A percentile compares a stretch with the other conserved stretches of the same genome.
Conservation (phyloP, 108 stramenopile genomes). For the Schizochytrium sp. region DNA sequence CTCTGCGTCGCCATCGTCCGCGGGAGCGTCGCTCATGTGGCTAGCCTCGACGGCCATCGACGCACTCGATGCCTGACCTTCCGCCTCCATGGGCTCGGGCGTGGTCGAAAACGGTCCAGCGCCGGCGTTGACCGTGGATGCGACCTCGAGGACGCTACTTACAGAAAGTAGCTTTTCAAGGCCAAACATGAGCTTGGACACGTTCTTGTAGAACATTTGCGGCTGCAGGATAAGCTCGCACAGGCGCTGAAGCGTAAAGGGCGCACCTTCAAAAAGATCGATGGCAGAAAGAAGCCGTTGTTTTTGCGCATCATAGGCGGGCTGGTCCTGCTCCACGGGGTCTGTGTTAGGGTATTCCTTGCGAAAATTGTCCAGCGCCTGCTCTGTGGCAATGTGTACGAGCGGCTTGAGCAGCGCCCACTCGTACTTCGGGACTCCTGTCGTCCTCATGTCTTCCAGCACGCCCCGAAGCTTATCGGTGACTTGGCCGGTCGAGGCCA, state of each 20-base stretch:
- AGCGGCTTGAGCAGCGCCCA: not conserved
- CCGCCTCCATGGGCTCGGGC: not conserved
- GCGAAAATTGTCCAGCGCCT: not conserved
- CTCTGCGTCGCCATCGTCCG: not conserved
- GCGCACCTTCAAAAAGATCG: not conserved
- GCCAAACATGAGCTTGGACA: not conserved
- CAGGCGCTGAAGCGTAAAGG: not conserved
- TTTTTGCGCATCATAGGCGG: not conserved
- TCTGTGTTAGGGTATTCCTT: not conserved
- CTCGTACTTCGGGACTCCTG: not conserved
- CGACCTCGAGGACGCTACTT: slow-evolving; percentile 2
- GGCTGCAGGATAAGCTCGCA: slow-evolving; percentile 6
- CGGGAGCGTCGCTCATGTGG: not conserved
- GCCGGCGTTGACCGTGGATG: not conserved
- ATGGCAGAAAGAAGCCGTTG: not conserved
- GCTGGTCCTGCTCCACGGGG: not conserved
- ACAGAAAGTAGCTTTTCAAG: slow-evolving; percentile 4
- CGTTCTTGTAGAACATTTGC: not conserved
- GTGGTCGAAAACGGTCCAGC: not conserved
- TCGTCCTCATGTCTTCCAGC: not conserved
- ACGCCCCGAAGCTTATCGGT: not conserved
- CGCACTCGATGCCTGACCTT: not conserved
- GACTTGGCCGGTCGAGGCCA: not conserved
- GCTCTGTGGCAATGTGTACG: not conserved
- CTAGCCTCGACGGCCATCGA: not conserved